Base-by-base conservation (phyloP, 1,139 yeast species). In the Torulaspora globosa region DNA sequence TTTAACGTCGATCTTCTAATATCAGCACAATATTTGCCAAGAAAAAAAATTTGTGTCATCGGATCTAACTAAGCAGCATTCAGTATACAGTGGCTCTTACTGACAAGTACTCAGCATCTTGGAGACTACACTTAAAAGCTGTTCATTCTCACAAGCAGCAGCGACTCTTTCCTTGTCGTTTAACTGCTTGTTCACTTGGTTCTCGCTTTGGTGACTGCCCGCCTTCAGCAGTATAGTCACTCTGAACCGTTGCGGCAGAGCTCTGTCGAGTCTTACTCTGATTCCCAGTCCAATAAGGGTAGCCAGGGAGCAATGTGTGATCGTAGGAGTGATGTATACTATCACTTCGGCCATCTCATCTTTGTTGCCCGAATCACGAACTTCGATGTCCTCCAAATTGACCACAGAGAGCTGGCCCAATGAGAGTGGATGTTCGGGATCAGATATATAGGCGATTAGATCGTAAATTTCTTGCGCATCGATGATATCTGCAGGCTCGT, bases 101-200 rank as follows among this genome's bases (percentile, higher is more conserved):
- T 68, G 71, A 65, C 97, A 92, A 8, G 92, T 83, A 38, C 86
- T 75, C 53, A 94, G 74, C 99, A 94, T 94, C 56, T 86, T 90
- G 58, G 89, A 84, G 39, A 94, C 85, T 14, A 94, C 98, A 27
- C 80, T 77, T 47, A 90, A 70, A 38, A 94, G 72, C 69, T 94
- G 98, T 49, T 87, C 96, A 58, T 94, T 94, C 61, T 94, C 98
- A 68, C 97, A 90, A 0, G 99, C 99, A 14, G 98, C 98, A 23
- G 97, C 96, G 0, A 92, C 97, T 53, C 99, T 74, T 66, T 94
- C 99, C 69, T 94, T 94, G 64, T 94, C 99, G 63, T 92, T 92
- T 52, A 94, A 76, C 68, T 94, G 99, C 62, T 92, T 90, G 67
- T 94, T 94, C 26, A 94, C 98, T 61, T 92, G 98, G 54, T 78